Evolutionary conservation across 106 monocot genomes (phyloP).

Genomic region (Allium cepa): DNA sequence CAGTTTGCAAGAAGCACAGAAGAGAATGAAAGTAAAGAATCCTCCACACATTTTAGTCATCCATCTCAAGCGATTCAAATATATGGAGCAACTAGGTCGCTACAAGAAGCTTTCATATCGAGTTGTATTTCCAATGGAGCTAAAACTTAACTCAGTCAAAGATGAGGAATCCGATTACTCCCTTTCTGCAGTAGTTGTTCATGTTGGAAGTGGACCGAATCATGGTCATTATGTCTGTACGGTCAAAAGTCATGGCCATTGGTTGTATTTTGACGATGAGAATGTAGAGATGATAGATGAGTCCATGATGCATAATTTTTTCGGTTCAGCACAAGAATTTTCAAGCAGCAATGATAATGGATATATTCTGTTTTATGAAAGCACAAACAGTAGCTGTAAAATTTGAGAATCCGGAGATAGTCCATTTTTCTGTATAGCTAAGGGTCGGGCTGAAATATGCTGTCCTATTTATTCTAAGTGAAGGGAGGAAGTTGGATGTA

Average conservation of each 20-base stretch:
- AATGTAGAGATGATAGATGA: constrained; percentile 21
- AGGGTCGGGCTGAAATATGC: too few species aligned
- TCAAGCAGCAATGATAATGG: constrained; percentile 19
- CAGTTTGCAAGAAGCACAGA: constrained; percentile 25
- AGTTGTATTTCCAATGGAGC: constrained; percentile 17
- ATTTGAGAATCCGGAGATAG: too few species aligned
- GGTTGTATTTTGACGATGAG: constrained; percentile 22
- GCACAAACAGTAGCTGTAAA: neutral
- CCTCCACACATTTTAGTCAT: constrained; percentile 18
- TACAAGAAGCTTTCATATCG: constrained; percentile 18
- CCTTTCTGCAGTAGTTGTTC: constrained; percentile 17
- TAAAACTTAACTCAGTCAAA: constrained; percentile 12
- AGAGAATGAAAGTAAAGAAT: constrained; percentile 23
- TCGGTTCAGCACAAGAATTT: constrained; percentile 17
- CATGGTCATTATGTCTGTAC: constrained; percentile 18
- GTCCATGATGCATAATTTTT: constrained; percentile 16
- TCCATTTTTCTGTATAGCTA: too few species aligned
- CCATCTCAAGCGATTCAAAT: constrained; percentile 25
- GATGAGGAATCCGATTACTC: constrained; percentile 13
- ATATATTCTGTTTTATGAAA: constrained; percentile 21
- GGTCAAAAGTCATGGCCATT: constrained; percentile 17
- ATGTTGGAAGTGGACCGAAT: constrained; percentile 18
- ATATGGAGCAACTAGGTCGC: constrained; percentile 17
- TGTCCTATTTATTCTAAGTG: too few species aligned
- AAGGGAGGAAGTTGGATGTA: too few species aligned